Percentiles rank a stretch among this genome's conserved stretches.
phyloP scores from a whole-genome alignment of 495 filamentous ascomycete species.

The Aspergillus carlsbadensis region DNA sequence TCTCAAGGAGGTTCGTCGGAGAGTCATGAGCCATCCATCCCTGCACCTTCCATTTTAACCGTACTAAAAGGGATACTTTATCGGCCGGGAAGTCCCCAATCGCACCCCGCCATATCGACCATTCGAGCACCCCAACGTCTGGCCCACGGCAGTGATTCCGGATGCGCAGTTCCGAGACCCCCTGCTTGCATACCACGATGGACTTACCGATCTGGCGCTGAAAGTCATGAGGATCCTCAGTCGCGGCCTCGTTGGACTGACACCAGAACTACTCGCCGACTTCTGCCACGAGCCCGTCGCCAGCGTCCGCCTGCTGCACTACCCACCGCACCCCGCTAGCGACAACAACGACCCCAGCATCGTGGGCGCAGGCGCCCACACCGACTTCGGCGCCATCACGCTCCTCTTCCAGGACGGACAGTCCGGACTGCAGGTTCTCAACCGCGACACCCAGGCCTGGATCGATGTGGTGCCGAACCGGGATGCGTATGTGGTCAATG shows the following conservation, averaged over 20 bases:
- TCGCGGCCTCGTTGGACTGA: not conserved
- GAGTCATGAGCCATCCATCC: no score
- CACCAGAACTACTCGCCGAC: conserved; percentile 10
- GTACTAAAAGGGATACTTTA: conserved; percentile 10
- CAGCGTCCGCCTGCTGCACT: conserved; percentile 31
- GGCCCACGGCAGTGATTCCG: conserved; percentile 33
- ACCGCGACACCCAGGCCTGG: conserved; percentile 15
- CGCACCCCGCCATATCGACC: conserved; percentile 23
- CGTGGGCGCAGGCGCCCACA: conserved; percentile 34
- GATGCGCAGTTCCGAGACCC: conserved; percentile 36
- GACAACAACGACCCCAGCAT: not conserved
- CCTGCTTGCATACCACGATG: conserved; percentile 36
- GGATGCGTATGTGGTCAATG: conserved; percentile 25
- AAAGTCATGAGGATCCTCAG: conserved; percentile 9
- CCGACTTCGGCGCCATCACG: conserved; percentile 35
- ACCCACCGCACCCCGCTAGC: conserved; percentile 28
- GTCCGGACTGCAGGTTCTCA: conserved; percentile 14
- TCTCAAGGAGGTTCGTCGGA: conserved; percentile 14
- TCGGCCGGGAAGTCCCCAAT: conserved; percentile 34
- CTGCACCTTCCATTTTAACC: no score
- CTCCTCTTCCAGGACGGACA: conserved; percentile 30
- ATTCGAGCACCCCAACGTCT: conserved; percentile 37
- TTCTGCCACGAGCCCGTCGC: conserved; percentile 17
- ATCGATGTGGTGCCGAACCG: conserved; percentile 18
- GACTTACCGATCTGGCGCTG: conserved; percentile 12